Evolutionary conservation across 2,329 filamentous ascomycete species (phyloP), one percentile per base, ranked within the genome.

Genomic region (Blastomyces emzantsi): DNA sequence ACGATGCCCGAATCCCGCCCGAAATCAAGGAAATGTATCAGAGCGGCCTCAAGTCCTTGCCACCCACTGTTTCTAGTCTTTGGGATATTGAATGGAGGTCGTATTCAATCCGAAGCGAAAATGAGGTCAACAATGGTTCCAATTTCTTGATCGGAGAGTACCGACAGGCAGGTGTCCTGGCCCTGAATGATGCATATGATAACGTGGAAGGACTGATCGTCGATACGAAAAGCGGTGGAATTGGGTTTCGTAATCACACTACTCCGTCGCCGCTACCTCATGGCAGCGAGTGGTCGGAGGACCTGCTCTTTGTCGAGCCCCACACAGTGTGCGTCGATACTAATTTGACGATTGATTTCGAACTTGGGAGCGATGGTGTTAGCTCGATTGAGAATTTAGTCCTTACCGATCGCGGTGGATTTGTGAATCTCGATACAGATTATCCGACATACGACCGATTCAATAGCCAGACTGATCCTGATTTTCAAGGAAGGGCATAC

Each of bases 251-350:
- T 30, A 81, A 81, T 64, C 79, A 81, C 64, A 80, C 74, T 0
- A 63, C 73, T 0, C 80, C 80, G 1, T 52, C 66, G 0, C 69
- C 67, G 0, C 65, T 74, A 1, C 36, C 64, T 1, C 73, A 72
- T 51, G 80, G 79, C 0, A 76, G 72, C 7, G 71, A 68, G 1
- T 82, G 80, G 80, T 70, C 71, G 0, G 80, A 83, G 63, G 79
- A 82, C 62, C 57, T 82, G 5, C 73, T 82, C 0, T 82, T 80
- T 66, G 65, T 82, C 13, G 75, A 80, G 64, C 80, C 80, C 0
- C 74, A 78, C 30, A 77, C 78, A 0, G 67, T 70, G 5, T 82
- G 80, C 64, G 77, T 81, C 6, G 70, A 78, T 60, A 76, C 73
- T 1, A 73, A 73, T 62, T 45, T 72, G 7, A 79, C 78, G 0